Conservation (phyloP, 495 filamentous ascomycete species). For the Copromyces sp. region DNA sequence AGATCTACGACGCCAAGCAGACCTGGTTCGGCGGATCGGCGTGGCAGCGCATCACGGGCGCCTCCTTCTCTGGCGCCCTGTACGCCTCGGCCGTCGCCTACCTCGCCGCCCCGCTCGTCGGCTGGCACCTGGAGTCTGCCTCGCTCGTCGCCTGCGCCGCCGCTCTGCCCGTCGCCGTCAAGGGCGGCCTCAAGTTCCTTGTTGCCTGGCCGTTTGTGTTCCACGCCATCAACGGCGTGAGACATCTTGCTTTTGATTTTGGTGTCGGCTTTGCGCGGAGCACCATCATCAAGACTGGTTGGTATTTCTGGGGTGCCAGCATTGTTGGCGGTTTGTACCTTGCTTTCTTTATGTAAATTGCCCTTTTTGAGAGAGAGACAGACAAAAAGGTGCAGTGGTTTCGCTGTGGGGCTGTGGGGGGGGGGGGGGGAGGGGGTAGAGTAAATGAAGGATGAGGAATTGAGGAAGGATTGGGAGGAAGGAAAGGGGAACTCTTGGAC, state of each 20-base stretch:
- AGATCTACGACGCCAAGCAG: constrained; percentile 81
- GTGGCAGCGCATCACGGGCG: constrained; percentile 75
- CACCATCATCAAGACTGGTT: constrained; percentile 65
- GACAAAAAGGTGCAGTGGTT: not conserved
- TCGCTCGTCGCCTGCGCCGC: constrained; percentile 73
- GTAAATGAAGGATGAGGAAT: not conserved
- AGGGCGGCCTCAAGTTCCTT: constrained; percentile 61
- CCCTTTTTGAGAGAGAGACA: too few relatives aligned
- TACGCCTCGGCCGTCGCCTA: constrained; percentile 83
- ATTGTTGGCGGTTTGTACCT: constrained; percentile 51
- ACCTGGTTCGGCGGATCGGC: constrained; percentile 63
- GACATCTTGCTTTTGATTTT: constrained; percentile 82
- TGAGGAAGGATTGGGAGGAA: not conserved
- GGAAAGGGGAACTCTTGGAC: not conserved
- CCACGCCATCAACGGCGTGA: constrained; percentile 78
- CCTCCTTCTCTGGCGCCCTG: constrained; percentile 57
- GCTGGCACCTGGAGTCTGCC: constrained; percentile 76
- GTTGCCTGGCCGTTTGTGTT: constrained; percentile 78
- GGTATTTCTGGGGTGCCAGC: constrained; percentile 60
- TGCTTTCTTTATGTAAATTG: constrained; percentile 32
- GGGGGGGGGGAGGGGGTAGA: too few relatives aligned
- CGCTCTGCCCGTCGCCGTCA: constrained; percentile 55
- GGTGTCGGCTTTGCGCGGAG: constrained; percentile 57
- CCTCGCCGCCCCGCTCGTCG: constrained; percentile 67
- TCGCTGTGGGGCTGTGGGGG: not conserved